Evolutionary conservation across 345 rosid species (phyloP), one percentile per base, ranked within the genome.

Genomic region (Brassica carinata): DNA sequence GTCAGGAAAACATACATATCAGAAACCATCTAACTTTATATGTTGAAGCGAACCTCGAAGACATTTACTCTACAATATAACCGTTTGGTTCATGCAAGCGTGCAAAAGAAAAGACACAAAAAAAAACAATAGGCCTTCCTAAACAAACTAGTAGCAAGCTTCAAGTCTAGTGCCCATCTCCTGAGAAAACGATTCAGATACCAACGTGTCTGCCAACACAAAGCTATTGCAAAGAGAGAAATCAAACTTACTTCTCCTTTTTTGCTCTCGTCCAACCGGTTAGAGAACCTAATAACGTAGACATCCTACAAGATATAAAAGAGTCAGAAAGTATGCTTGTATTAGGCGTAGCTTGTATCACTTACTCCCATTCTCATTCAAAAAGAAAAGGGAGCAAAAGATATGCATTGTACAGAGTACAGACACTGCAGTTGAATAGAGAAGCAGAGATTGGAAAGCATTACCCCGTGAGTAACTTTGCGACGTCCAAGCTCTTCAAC

Each of bases 401-500:
- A 69, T 29, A 3, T 26, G 48, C 27, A 2, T 15, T 48, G 1
- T 53, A 72, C 45, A 57, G 59, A 55, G 1, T 53, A 72, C 45
- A 57, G 59, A 55, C 33, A 38, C 8, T 33, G 63, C 69, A 15
- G 19, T 38, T 9, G 71, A 69, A 45, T 4, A 72, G 23, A 73
- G 33, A 64, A 51, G 30, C 2, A 40, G n/a, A 51, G 48, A 76
- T 18, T 67, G 4, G 66, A 70, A 26, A 29, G 65, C 8, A 87
- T 77, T 83, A 93, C 99, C 90, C 90, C 92, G 31, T 59, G 77
- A 75, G 84, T 84, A 79, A 93, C 86, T 83, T 71, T 87, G 65
- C 86, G 92, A 66, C 90, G 94, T 61, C 98, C 99, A 34, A 88
- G 83, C 84, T 95, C 98, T 87, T 91, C 97, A 81, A 95, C 87